Evolutionary conservation across 192 early-diverging fungal species (phyloP).

Genomic region (Gryganskiella cystojenkinii): DNA sequence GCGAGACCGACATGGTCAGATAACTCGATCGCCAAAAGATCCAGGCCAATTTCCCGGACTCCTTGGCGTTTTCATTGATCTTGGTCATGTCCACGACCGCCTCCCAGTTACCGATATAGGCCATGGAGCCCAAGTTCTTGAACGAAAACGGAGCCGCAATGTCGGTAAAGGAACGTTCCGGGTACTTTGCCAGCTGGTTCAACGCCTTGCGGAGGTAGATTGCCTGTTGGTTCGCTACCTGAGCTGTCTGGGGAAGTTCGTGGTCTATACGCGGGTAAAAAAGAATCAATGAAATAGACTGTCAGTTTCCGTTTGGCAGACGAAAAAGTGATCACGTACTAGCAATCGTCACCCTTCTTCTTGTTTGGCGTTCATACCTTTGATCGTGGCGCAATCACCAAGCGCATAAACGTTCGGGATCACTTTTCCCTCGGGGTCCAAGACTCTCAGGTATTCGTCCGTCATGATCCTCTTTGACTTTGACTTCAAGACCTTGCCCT

Average conservation of each 20-base stretch:
- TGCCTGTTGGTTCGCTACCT: conserved; percentile 85
- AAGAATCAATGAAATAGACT: background rate
- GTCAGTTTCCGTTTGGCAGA: too few relatives aligned
- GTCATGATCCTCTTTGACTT: conserved; percentile 70
- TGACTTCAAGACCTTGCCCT: conserved; percentile 35
- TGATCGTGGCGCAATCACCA: conserved; percentile 91
- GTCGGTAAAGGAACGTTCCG: conserved; percentile 34
- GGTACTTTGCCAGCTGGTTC: conserved; percentile 50
- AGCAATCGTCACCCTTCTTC: background rate
- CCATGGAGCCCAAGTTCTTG: conserved; percentile 73
- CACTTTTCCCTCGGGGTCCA: conserved; percentile 63
- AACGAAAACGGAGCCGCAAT: conserved; percentile 63
- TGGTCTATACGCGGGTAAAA: conserved; percentile 51
- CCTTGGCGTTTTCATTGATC: conserved; percentile 59
- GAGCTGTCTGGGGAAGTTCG: conserved; percentile 85
- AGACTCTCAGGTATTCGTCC: conserved; percentile 79
- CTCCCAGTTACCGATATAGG: conserved; percentile 71
- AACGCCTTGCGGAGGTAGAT: conserved; percentile 67
- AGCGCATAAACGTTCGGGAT: conserved; percentile 72
- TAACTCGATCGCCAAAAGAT: conserved; percentile 82
- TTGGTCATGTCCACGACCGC: conserved; percentile 70
- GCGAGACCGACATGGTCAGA: conserved; percentile 71
- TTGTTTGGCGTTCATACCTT: conserved; percentile 45
- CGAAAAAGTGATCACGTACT: background rate
- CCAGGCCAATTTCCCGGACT: conserved; percentile 65